A percentile compares a stretch with the other conserved stretches of the same genome.
phyloP scores from a whole-genome alignment of 2,329 filamentous ascomycete species.

The Aspergillaceae sp. region DNA sequence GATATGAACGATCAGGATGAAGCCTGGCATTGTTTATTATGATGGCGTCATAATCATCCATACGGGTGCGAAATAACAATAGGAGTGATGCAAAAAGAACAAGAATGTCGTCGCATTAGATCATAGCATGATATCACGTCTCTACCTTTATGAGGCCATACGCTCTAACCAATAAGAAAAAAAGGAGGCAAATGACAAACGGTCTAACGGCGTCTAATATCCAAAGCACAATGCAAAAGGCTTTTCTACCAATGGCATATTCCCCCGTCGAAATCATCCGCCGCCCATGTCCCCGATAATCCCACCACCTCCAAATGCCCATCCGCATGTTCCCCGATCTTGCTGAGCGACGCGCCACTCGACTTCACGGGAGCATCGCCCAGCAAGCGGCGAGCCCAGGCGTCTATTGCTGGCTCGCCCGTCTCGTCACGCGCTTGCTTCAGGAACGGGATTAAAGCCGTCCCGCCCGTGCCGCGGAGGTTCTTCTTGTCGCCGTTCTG shows the following conservation, averaged over 20 bases:
- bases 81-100: too few relatives aligned
- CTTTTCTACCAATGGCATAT: constrained; percentile 45
- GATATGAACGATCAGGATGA: too few relatives aligned
- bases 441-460: constrained; percentile 85
- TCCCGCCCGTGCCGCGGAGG: constrained; percentile 84
- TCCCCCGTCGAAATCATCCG: constrained; percentile 67
- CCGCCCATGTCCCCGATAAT: constrained; percentile 77
- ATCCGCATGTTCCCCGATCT: constrained; percentile 45
- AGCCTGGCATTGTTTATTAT: too few relatives aligned
- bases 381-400: constrained; percentile 52
- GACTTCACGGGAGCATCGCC: constrained; percentile 41
- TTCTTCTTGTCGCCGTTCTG: constrained; percentile 44
- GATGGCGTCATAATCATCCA: too few relatives aligned
- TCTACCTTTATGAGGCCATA: too few relatives aligned
- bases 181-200: not conserved
- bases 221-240: too few relatives aligned
- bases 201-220: not conserved
- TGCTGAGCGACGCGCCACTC: constrained; percentile 40
- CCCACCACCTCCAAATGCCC: constrained; percentile 56
- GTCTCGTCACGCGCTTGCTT: constrained; percentile 97
- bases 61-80: too few relatives aligned
- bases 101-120: not conserved
- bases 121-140: not conserved
- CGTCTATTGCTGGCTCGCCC: constrained; percentile 74
- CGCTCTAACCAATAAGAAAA: not conserved